These are phyloP conservation scores for Alternaria sp. DNA, from an alignment of 2,329 filamentous ascomycete genomes.

Conservation along the genomic window DNA sequence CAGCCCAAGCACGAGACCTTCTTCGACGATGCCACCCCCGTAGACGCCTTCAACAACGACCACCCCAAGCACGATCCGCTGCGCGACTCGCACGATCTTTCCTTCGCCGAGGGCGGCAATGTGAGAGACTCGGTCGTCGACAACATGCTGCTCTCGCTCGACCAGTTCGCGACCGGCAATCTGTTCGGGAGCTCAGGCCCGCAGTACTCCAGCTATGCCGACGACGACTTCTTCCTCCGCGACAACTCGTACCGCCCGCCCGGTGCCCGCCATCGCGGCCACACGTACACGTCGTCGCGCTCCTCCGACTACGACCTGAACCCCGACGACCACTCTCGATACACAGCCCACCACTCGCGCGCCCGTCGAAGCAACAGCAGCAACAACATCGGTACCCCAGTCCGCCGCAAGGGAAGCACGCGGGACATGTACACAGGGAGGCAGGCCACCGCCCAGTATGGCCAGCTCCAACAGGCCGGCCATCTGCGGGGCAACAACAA, in stretches of 20 bases:
- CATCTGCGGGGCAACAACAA: slow-evolving; percentile 56
- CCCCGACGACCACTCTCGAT: slow-evolving; percentile 50
- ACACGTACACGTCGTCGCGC: slow-evolving; percentile 67
- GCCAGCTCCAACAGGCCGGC: slow-evolving; percentile 39
- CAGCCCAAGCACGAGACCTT: slow-evolving; percentile 43
- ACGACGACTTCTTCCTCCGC: slow-evolving; percentile 49
- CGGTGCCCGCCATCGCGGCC: slow-evolving; percentile 60
- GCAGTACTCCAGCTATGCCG: slow-evolving; percentile 49
- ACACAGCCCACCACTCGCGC: slow-evolving; percentile 54
- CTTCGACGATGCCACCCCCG: slow-evolving; percentile 49
- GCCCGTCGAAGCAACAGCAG: slow-evolving; percentile 81
- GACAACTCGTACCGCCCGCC: slow-evolving; percentile 44
- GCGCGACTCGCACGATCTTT: slow-evolving; percentile 83
- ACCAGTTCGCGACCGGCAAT: slow-evolving; percentile 62
- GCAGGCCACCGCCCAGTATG: slow-evolving; percentile 33
- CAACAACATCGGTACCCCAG: slow-evolving; percentile 65
- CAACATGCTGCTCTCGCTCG: slow-evolving; percentile 93
- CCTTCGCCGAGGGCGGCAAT: slow-evolving; percentile 74
- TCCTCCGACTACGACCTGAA: slow-evolving; percentile 64
- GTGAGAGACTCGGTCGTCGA: slow-evolving; percentile 86
- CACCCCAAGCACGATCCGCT: slow-evolving; percentile 28
- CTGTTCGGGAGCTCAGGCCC: slow-evolving; percentile 26
- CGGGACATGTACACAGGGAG: slow-evolving; percentile 42
- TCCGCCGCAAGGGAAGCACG: slow-evolving; percentile 44
- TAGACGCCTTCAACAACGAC: slow-evolving; percentile 33